These are phyloP conservation scores for Arxiozyma telluris DNA, from an alignment of 1,139 yeast species.

Conservation along the genomic window DNA sequence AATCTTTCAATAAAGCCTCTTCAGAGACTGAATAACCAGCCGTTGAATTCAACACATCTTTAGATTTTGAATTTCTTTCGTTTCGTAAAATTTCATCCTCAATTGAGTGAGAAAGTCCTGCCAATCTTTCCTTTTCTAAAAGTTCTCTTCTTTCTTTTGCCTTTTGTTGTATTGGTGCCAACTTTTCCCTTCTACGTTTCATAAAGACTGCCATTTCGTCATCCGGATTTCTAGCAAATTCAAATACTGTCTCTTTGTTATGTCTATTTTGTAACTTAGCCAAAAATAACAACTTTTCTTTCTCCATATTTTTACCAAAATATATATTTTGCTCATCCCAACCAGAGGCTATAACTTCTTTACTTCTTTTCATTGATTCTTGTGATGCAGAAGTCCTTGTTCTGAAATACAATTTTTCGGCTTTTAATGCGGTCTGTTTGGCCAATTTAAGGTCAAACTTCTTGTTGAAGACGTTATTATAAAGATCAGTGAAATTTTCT, in stretches of 20 bases:
- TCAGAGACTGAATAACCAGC: conserved; percentile 50
- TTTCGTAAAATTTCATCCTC: conserved; percentile 62
- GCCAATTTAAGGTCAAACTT: conserved; percentile 63
- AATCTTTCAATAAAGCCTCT: conserved; percentile 41
- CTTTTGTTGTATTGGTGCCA: conserved; percentile 78
- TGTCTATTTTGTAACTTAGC: conserved; percentile 59
- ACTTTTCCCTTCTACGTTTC: conserved; percentile 76
- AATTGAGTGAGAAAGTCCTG: conserved; percentile 64
- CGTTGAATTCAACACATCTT: conserved; percentile 5
- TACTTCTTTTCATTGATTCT: conserved; percentile 77
- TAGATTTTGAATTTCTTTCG: conserved; percentile 36
- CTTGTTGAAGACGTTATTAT: conserved; percentile 48
- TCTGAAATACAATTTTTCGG: conserved; percentile 78
- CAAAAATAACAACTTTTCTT: conserved; percentile 64
- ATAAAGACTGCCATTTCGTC: conserved; percentile 72
- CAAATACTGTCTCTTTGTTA: conserved; percentile 87
- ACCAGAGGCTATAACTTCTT: conserved; percentile 65
- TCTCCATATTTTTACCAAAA: conserved; percentile 66
- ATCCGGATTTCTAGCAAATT: conserved; percentile 58
- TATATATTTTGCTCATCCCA: conserved; percentile 86
- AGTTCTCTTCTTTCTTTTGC: conserved; percentile 64
- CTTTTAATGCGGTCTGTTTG: conserved; percentile 69
- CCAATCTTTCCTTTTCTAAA: conserved; percentile 63
- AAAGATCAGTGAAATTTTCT: conserved; percentile 68
- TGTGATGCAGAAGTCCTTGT: conserved; percentile 81